A percentile compares a stretch with the other conserved stretches of the same genome.
Evolutionary conservation across 192 early-diverging fungal species (phyloP).

Genomic region (Entomortierella beljakovae): DNA sequence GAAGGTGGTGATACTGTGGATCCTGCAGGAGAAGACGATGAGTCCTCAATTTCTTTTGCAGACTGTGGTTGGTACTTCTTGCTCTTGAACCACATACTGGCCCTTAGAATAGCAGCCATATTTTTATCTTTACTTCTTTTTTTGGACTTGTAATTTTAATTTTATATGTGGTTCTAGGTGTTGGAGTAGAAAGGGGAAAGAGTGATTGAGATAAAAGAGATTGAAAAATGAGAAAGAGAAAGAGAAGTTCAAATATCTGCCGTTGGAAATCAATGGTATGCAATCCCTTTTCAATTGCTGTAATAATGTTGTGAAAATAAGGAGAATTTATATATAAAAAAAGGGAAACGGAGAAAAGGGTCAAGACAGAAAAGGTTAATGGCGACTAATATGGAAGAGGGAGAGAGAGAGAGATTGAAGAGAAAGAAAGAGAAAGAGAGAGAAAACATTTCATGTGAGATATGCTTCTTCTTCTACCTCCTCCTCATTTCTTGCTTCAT

Average conservation of each 20-base stretch:
- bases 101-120: constrained; percentile 3
- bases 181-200: no score
- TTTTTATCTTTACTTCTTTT: neutral
- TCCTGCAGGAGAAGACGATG: neutral
- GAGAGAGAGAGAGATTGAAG: neutral
- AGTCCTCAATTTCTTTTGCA: neutral
- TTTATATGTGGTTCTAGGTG: neutral
- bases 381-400: neutral
- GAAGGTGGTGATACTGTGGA: neutral
- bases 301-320: no score
- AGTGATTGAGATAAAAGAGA: neutral
- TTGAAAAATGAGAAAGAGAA: neutral
- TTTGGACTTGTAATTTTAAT: no score
- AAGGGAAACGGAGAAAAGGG: neutral
- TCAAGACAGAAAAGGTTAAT: neutral
- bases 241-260: no score
- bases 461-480: neutral
- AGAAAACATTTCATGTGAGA: neutral
- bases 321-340: neutral
- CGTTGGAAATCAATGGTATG: no score
- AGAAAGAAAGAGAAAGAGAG: neutral
- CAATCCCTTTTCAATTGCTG: no score
- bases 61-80: constrained; percentile 8
- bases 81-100: constrained; percentile 5
- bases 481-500: no score